Percentiles rank a stretch among this genome's conserved stretches.
Conservation (phyloP, 176 grass and related monocot genomes). For the Oropetium thomaeum region DNA sequence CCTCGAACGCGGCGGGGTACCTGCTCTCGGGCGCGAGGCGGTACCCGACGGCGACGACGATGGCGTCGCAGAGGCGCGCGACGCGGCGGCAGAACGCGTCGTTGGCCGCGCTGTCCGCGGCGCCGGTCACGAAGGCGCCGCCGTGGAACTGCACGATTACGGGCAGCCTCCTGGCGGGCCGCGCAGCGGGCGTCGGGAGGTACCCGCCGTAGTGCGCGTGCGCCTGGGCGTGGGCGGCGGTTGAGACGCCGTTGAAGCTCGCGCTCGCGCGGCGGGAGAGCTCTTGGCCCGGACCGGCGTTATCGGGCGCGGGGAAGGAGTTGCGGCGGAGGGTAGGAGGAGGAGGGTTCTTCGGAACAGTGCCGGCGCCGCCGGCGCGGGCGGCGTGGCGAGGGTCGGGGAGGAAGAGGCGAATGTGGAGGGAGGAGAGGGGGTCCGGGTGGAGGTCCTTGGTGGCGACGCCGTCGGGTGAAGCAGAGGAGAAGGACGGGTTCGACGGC, state of each 20-base stretch:
- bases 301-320: constrained; percentile 30
- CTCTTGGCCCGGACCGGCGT: background rate
- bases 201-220: constrained; percentile 53
- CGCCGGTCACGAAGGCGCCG: constrained; percentile 63
- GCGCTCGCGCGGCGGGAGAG: constrained; percentile 47
- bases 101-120: constrained; percentile 61
- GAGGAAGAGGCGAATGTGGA: constrained; percentile 70
- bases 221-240: background rate
- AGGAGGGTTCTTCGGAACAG: background rate
- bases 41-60: constrained; percentile 78
- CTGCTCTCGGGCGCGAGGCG: constrained; percentile 71
- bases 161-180: constrained; percentile 46
- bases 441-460: constrained; percentile 86
- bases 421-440: constrained; percentile 63
- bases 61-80: constrained; percentile 64
- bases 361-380: background rate
- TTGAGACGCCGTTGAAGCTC: constrained; percentile 32
- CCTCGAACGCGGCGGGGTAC: constrained; percentile 74
- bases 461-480: constrained; percentile 32
- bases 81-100: constrained; percentile 74
- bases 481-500: constrained; percentile 65
- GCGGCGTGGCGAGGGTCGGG: constrained; percentile 49
- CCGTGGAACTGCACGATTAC: constrained; percentile 86
- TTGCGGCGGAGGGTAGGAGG: constrained; percentile 41
- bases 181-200: constrained; percentile 35